Percentiles rank a stretch among this genome's conserved stretches.
Evolutionary conservation across 306 rosid genomes (phyloP).

Genomic region (Corylus americana): DNA sequence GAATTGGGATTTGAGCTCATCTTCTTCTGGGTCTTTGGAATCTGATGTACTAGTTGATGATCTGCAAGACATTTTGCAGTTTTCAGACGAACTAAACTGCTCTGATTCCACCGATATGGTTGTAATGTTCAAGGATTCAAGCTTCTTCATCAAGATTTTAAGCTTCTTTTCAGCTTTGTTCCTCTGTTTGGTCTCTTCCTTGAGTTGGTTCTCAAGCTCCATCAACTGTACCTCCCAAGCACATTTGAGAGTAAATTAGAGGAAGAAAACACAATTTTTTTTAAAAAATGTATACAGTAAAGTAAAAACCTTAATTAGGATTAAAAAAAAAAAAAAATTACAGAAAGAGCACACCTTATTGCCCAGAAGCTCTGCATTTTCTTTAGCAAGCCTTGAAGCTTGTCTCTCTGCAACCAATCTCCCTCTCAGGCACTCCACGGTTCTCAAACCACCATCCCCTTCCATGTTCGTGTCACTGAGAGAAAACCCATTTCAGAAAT

Average conservation of each 20-base stretch:
- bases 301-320: background rate
- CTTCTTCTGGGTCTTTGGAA: constrained; percentile 41
- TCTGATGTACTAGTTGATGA: constrained; percentile 36
- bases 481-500: constrained; percentile 30
- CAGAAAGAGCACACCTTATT: constrained; percentile 44
- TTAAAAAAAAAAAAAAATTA: background rate
- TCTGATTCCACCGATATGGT: constrained; percentile 38
- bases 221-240: constrained; percentile 43
- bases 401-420: constrained; percentile 88
- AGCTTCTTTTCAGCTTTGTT: constrained; percentile 76
- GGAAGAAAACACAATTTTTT: constrained; percentile 21
- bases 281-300: background rate
- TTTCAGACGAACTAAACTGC: constrained; percentile 50
- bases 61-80: constrained; percentile 44
- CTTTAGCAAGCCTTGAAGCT: constrained; percentile 76
- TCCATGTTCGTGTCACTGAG: constrained; percentile 51
- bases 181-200: constrained; percentile 58
- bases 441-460: constrained; percentile 54
- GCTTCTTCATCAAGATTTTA: constrained; percentile 52
- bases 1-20: constrained; percentile 30
- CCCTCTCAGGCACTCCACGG: constrained; percentile 78
- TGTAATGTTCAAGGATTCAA: constrained; percentile 46
- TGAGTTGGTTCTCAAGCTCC: constrained; percentile 61
- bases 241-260: constrained; percentile 17
- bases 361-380: constrained; percentile 54